These are phyloP conservation scores for Babesia ovis DNA, from an alignment of 169 alveolate genomes.

Conservation along the genomic window DNA sequence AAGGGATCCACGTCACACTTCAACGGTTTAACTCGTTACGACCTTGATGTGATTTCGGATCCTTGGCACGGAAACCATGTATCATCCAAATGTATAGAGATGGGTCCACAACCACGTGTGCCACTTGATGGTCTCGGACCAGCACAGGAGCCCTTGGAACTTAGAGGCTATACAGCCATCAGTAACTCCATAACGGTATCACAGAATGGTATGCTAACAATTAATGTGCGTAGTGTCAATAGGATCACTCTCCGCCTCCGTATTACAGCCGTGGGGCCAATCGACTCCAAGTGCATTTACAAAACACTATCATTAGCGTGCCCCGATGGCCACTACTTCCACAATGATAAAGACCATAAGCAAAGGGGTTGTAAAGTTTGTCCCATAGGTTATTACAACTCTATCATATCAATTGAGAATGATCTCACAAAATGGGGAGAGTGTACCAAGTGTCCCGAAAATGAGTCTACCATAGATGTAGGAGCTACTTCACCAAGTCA, in stretches of 20 bases:
- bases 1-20: background rate
- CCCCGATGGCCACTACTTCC: conserved; percentile 44
- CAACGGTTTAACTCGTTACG: conserved; percentile 29
- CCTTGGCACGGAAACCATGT: background rate
- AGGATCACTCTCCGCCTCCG: conserved; percentile 8
- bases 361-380: conserved; percentile 73
- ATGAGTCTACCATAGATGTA: conserved; percentile 71
- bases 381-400: conserved; percentile 76
- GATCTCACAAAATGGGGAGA: conserved; percentile 27
- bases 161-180: background rate
- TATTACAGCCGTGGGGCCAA: conserved; percentile 50
- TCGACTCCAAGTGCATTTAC: conserved; percentile 32
- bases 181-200: conserved; percentile 1
- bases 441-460: conserved; percentile 69
- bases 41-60: conserved; percentile 27
- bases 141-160: conserved; percentile 10
- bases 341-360: conserved; percentile 52
- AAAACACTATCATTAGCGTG: conserved; percentile 35
- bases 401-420: conserved; percentile 54
- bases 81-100: background rate
- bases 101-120: background rate
- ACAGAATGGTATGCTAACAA: conserved; percentile 14
- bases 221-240: conserved; percentile 10
- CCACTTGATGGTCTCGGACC: background rate
- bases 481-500: conserved; percentile 77